phyloP scores from a whole-genome alignment of 345 rosid species.

The Conringia planisiliqua region DNA sequence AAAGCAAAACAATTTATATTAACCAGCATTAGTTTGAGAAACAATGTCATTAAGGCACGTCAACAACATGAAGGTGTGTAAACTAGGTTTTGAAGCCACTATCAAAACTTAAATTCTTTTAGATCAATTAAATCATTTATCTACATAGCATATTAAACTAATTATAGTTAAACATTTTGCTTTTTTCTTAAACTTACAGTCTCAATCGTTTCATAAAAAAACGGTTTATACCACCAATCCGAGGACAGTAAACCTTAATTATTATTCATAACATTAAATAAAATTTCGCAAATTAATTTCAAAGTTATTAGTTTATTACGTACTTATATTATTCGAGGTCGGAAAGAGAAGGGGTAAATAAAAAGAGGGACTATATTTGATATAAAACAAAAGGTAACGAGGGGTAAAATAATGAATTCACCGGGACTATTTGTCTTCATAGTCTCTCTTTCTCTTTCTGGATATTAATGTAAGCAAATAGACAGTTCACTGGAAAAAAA shows the following conservation, averaged over 20 bases:
- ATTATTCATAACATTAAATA: background rate
- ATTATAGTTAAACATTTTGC: too few relatives aligned
- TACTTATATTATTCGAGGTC: background rate
- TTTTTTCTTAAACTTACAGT: background rate
- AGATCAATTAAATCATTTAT: background rate
- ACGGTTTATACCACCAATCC: background rate
- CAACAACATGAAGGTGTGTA: background rate
- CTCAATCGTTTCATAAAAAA: background rate
- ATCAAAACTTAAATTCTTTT: too few relatives aligned
- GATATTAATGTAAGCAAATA: slow-evolving; percentile 30
- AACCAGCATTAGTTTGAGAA: background rate
- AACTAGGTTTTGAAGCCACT: background rate
- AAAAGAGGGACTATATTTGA: background rate
- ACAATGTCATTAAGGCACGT: background rate
- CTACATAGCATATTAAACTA: background rate
- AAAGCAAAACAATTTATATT: background rate
- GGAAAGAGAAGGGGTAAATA: background rate
- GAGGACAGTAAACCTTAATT: background rate
- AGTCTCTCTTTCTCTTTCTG: slow-evolving; percentile 17
- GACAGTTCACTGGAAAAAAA: slow-evolving; percentile 30
- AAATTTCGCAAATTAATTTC: background rate
- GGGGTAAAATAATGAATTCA: slow-evolving; percentile 18
- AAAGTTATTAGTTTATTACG: too few relatives aligned
- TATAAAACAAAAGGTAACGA: background rate
- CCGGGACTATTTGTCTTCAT: background rate